A percentile compares a stretch with the other conserved stretches of the same genome.
These are phyloP conservation scores for Neofusicoccum parvum DNA, from an alignment of 2,329 filamentous ascomycete genomes.

Conservation along the genomic window DNA sequence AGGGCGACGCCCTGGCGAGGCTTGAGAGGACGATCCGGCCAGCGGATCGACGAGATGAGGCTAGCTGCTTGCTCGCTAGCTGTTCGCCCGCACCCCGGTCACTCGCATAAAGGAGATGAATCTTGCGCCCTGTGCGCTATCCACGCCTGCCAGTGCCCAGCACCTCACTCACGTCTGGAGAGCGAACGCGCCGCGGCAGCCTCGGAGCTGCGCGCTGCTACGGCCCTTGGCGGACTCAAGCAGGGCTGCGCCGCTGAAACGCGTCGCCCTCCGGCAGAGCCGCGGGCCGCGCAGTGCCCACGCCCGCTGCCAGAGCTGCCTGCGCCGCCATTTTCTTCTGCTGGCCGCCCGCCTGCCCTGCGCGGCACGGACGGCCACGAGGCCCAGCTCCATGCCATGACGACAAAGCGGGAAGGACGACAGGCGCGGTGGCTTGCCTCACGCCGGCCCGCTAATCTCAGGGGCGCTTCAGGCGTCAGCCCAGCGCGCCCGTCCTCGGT, in stretches of 20 bases:
- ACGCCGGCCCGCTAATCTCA: conserved; percentile 16
- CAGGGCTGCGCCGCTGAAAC: not conserved
- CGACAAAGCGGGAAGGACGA: conserved; percentile 13
- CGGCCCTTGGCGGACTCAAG: not conserved
- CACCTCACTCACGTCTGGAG: conserved; percentile 6
- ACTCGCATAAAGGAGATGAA: conserved; percentile 17
- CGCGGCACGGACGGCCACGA: conserved; percentile 4
- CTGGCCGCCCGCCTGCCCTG: not conserved
- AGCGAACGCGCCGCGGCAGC: not conserved
- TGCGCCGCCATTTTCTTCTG: not conserved
- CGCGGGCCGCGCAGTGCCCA: not conserved
- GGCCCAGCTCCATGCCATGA: not conserved
- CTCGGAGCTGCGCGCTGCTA: conserved; percentile 4
- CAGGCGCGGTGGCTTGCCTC: conserved; percentile 3
- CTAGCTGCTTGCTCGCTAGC: not conserved
- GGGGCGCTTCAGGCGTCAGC: conserved; percentile 17
- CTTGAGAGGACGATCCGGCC: conserved; percentile 15
- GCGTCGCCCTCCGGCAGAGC: not conserved
- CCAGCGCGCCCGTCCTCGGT: conserved; percentile 1
- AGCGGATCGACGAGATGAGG: conserved; percentile 16
- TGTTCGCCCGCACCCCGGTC: conserved; percentile 6
- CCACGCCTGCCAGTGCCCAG: not conserved
- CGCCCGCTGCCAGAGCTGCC: not conserved
- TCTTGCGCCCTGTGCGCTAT: not conserved
- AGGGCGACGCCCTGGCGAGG: conserved; percentile 18